Conservation (phyloP, 1,284 basidiomycete genomes). For the Pholiota adiposa region DNA sequence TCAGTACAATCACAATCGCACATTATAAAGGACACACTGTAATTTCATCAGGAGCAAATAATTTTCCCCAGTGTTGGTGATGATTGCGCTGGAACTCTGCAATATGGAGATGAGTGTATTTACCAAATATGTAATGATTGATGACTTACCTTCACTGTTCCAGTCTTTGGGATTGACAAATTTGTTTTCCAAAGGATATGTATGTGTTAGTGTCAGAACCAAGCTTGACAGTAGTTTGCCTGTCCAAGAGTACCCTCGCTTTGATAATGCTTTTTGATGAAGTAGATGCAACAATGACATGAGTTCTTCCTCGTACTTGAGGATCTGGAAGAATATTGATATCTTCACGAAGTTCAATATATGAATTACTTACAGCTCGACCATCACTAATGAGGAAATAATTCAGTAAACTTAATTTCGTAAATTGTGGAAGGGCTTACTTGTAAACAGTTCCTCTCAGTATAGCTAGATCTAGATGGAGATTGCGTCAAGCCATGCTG, state of each 20-base stretch:
- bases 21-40: constrained; percentile 41
- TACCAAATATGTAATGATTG: not conserved
- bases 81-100: constrained; percentile 76
- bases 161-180: constrained; percentile 85
- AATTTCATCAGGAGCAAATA: constrained; percentile 63
- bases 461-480: constrained; percentile 62
- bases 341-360: constrained; percentile 2
- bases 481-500: not conserved
- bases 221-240: constrained; percentile 81
- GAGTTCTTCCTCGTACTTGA: constrained; percentile 68
- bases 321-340: constrained; percentile 44
- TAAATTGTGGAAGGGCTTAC: constrained; percentile 43
- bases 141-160: constrained; percentile 65
- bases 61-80: constrained; percentile 80
- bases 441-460: constrained; percentile 72
- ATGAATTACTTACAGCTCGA: constrained; percentile 48
- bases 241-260: constrained; percentile 84
- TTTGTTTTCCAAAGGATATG: constrained; percentile 84
- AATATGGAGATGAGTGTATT: not conserved
- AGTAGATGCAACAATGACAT: constrained; percentile 71
- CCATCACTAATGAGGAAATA: constrained; percentile 53
- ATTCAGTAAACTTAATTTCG: constrained; percentile 3
- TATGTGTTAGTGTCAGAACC: constrained; percentile 77
- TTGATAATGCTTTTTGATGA: constrained; percentile 76
- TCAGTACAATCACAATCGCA: not conserved